Evolutionary conservation across 2,329 filamentous ascomycete species (phyloP), one percentile per base, ranked within the genome.

Genomic region (Microsporum audouinii): DNA sequence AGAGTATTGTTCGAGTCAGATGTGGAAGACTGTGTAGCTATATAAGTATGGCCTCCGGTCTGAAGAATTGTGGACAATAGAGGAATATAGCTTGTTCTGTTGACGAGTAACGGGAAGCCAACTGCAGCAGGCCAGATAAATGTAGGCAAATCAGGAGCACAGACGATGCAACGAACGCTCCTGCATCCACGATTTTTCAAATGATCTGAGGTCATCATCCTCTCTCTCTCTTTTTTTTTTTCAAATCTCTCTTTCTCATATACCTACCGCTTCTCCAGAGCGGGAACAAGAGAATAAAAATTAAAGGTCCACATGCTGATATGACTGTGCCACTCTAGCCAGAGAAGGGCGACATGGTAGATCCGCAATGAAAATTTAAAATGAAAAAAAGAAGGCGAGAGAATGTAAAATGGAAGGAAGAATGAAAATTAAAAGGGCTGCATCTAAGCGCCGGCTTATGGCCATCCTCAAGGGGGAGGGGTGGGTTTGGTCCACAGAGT

Each of bases 381-480:
- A 53, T 3, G 17, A 8, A 31, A 53, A 53, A 31, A 45, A n/a
- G 39, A 29, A 41, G 29, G 14, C 10, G 14, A 41, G 55, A 27
- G 55, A 29, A 39, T 14, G 29, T 53, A 23, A 53, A 53, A 31
- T 53, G 38, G 38, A 38, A 29, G 14, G n/a, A 39, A 57, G 31
- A 57, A 27, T 57, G 38, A 57, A 57, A 57, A 57, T 57, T 57
- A 57, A 57, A 57, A 57, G 39, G 55, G 33, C 55, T 57, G 55
- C 55, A 57, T 57, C 34, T 57, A 57, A 57, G 55, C 55, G 55
- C 55, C 55, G 55, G 38, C 55, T 33, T 57, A 39, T 57, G 55
- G 55, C 17, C 14, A 41, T 41, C 49, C 29, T 53, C 49, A 53
- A 57, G 34, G 55, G 17, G 17, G 17, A 1, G 17, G 53, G 38